Conservation (phyloP, 1,284 basidiomycete genomes). For the Ganoderma sp. region DNA sequence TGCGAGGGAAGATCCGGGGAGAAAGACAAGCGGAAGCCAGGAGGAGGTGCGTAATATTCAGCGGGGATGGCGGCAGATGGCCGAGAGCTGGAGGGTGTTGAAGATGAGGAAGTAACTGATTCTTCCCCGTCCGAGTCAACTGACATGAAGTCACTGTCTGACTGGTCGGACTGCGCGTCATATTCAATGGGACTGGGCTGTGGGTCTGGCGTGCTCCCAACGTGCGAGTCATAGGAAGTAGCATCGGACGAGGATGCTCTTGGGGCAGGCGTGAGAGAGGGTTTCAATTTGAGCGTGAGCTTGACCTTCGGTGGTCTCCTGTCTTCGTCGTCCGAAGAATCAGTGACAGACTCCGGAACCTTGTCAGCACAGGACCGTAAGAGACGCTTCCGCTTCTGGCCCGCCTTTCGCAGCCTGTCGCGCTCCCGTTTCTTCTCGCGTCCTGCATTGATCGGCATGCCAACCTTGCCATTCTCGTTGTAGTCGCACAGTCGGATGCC, state of each 20-base stretch:
- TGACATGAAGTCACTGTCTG: conserved; percentile 40
- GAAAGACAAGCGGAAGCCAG: conserved; percentile 42
- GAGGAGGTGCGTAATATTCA: neutral
- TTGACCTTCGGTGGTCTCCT: conserved; percentile 68
- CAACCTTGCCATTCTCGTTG: conserved; percentile 53
- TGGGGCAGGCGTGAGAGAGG: conserved; percentile 46
- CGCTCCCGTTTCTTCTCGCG: conserved; percentile 50
- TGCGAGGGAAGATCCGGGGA: conserved; percentile 31
- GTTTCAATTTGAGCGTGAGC: conserved; percentile 66
- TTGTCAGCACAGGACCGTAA: conserved; percentile 53
- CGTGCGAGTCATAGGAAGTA: conserved; percentile 31
- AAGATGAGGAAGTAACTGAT: conserved; percentile 36
- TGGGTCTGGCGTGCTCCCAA: conserved; percentile 28
- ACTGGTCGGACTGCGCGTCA: conserved; percentile 40
- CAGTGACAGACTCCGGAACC: conserved; percentile 46
- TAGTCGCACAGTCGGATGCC: conserved; percentile 76
- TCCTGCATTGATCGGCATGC: conserved; percentile 33
- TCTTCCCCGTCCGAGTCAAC: conserved; percentile 35
- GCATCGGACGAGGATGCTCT: conserved; percentile 33
- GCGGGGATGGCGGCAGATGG: conserved; percentile 53
- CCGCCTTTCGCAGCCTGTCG: conserved; percentile 44
- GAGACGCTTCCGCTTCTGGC: conserved; percentile 74
- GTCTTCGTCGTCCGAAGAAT: conserved; percentile 50
- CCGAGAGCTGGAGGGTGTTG: conserved; percentile 49
- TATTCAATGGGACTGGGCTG: conserved; percentile 48